Base-by-base conservation (phyloP, 208 protist genomes). In the Sergeia podlipaevii region DNA sequence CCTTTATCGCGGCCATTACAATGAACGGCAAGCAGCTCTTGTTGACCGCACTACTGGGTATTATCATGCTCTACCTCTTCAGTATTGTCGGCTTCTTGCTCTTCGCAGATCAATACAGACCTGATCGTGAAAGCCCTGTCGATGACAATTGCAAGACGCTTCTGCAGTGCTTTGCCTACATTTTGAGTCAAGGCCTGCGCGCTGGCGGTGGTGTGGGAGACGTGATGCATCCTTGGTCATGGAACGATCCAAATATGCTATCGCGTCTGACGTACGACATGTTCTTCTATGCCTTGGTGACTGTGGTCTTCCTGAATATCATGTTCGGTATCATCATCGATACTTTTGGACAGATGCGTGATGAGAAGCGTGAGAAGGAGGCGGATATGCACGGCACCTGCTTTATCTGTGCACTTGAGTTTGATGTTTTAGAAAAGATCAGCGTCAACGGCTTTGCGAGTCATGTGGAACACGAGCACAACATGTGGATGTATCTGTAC, bases 321-420 rank as follows among this genome's bases (percentile, higher is more conserved):
- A 84, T 98, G 33, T 97, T 97, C 64, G 93, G 93, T 89, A 85
- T 98, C 46, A 97, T 98, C 59, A 96, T 98, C 63, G 91, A 96
- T 65, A 95, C 86, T 13, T 97, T 97, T 74, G 86, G 78, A 0
- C 70, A 94, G 64, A 73, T 96, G 59, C 85, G 92, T 44, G 87
- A 94, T 53, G 80, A 94, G 51, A 86, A 84, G 63, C 74, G 74
- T 24, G 66, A 84, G 57, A 80, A 74, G 27, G 78, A 92, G 55
- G 44, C 71, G 24, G 85, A 93, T 57, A 93, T 95, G 65, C 54
- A 81, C 41, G 89, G 81, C 38, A 85, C 67, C 17, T 98, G 93
- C 73, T 97, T 96, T 60, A 91, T 98, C 43, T 98, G 93, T 67
- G 91, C 89, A 27, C 67, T 97, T 11, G 76, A 91, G 24, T 69